Base-by-base conservation (phyloP, 495 filamentous ascomycete genomes). In the Trichocladium uniseriatum region DNA sequence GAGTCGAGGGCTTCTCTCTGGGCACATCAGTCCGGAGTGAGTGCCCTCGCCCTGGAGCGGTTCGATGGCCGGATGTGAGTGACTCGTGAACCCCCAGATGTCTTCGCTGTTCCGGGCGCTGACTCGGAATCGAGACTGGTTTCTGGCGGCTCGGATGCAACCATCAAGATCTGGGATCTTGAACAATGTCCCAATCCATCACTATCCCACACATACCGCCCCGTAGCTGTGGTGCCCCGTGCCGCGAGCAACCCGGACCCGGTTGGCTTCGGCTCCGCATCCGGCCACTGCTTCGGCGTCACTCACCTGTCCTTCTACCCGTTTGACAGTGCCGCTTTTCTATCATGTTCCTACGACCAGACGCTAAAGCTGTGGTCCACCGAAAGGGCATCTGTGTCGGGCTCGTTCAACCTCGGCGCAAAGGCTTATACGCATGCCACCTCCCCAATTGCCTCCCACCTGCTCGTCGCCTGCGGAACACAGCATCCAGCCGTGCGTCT, bases 261-360 rank as follows among this genome's bases (percentile, higher is more conserved):
- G 27, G 42, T 11, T 19, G 18, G 18, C 42, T n/a, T 29, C 10
- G 10, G 6, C 18, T 28, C 32, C 19, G 31, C 24, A 4, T 56
- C 58, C 15, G 71, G 77, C 10, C 86, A 92, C 62, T 85, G 78
- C 40, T 86, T 82, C 55, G 84, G 87, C 43, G 83, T 95, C 44
- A 94, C 89, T 2, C 82, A 89, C 31, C 67, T 95, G 34, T 86
- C 77, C 2, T 94, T 94, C 67, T 95, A 92, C 58, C 88, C 90
- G 3, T 92, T 92, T 56, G 90, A 91, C 69, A 67, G 83, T 50
- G 66, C 77, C 53, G 69, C 89, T 28, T 92, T 97, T 55, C 70
- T 94, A 10, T 86, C 86, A 1, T 83, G 82, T 10, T 87, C 88
- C 39, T 88, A 87, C 61, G 90, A 95, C 62, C 80, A 85, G 49